Evolutionary conservation across 495 filamentous ascomycete genomes (phyloP), one percentile per base, ranked within the genome.

Genomic region (Neurospora discreta): DNA sequence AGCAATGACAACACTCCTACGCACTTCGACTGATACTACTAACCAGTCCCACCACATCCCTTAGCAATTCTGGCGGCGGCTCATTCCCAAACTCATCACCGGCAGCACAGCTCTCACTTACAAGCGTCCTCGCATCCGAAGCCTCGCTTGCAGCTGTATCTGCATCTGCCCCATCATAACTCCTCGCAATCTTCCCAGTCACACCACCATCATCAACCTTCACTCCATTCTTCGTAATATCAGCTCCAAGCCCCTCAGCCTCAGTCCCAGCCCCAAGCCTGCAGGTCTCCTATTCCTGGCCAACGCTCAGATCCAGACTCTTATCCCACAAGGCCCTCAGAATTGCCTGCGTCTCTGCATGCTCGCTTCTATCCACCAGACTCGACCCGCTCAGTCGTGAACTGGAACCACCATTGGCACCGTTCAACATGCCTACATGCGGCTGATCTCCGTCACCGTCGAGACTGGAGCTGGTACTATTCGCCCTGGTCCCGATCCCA

Each of bases 261-360:
- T 38, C 33, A 16, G 36, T 13, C 6, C 68, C 42, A 33, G 36
- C 11, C 16, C 44, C 69, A 69, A 20, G 36, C 18, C 38, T 18
- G 39, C 70, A 68, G 18, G 58, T 38, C 69, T 20, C 43, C 78
- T 82, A 87, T 44, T 86, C 85, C 78, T 83, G 84, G 73, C 85
- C 86, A 67, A 84, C 77, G 69, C 83, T 81, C 67, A 87, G 79
- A 73, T 87, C 84, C 75, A 82, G 77, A 58, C 76, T 85, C 82
- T 85, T 86, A 30, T 88, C 85, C 86, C 86, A 88, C 70, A 88
- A 79, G 73, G 82, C 84, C 40, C 85, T 78, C 69, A 88, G 74
- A 36, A 87, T 73, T 15, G 84, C 78, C 16, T 81, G 73, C 18
- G 85, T 83, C 8, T 79, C 82, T 18, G 83, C 82, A 58, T 86